Base-by-base conservation (phyloP, 768 basidiomycete species). In the Collybia mongolica region DNA sequence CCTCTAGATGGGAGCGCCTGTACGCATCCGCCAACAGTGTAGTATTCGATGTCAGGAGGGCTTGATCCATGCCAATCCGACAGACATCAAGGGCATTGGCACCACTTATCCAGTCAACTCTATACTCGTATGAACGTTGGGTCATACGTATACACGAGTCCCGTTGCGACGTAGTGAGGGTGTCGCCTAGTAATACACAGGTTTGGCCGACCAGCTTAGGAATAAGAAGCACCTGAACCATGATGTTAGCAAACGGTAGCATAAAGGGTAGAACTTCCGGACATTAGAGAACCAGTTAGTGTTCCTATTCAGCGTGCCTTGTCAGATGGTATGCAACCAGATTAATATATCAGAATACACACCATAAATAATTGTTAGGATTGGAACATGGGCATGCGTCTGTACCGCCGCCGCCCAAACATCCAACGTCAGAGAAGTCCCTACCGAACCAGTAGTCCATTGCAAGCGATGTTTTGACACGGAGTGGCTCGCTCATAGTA, bases 81-180 rank as follows among this genome's bases (percentile, higher is more conserved):
- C 83, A 82, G 32, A 88, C 74, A 60, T 88, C 84, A 43, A 87
- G 66, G 0, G 76, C 72, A 57, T 88, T 87, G 5, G 86, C 85
- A 11, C 86, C 86, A 24, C 81, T 80, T 19, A 85, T 61, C 36
- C 68, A 74, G 14, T 78, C 74, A 1, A 77, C 60, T 22, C 75
- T 73, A 56, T 75, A 71, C 5, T 61, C 71, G 54, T 81, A 86
- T 3, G 81, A 67, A 14, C 85, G 76, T 5, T 59, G 59, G 1
- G 77, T 77, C 46, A 86, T 82, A 40, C 65, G 58, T 7, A 69
- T 71, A 56, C 84, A 86, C 51, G 74, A 74, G 15, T 53, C 58
- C 23, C 69, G 53, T 58, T 82, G 74, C 0, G 67, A 57, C 2
- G 59, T 37, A 5, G 77, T 65, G 23, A 87, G 70, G 3, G 70